phyloP scores from a whole-genome alignment of 179 eudicot species.

The Spergularia azorica region DNA sequence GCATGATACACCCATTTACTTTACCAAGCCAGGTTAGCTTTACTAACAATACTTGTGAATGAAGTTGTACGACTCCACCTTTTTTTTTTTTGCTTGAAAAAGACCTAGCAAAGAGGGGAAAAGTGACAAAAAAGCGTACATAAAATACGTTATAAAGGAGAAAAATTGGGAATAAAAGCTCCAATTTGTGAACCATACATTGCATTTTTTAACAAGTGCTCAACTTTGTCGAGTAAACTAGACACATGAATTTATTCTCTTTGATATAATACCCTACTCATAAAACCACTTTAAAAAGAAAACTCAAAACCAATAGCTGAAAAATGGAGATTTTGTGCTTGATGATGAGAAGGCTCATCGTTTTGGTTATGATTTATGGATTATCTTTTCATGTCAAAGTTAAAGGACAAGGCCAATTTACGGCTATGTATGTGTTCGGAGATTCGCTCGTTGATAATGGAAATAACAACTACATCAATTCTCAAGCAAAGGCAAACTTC shows the following conservation, averaged over 20 bases:
- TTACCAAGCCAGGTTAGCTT: too few species aligned
- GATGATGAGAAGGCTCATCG: slow-evolving; percentile 3
- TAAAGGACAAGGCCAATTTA: slow-evolving; percentile 41
- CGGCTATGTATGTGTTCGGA: slow-evolving; percentile 83
- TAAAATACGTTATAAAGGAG: slow-evolving; percentile 19
- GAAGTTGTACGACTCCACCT: too few species aligned
- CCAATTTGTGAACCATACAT: slow-evolving; percentile 5
- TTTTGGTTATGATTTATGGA: slow-evolving; percentile 21
- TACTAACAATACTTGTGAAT: too few species aligned
- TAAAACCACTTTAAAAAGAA: not conserved
- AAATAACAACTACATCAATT: slow-evolving; percentile 72
- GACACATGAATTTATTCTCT: not conserved
- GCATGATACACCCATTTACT: too few species aligned
- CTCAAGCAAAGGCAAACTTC: slow-evolving; percentile 76
- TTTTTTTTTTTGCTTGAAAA: slow-evolving; percentile 2
- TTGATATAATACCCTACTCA: not conserved
- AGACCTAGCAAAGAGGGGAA: not conserved
- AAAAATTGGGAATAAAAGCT: slow-evolving; percentile 19
- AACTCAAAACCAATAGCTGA: not conserved
- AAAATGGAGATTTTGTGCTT: slow-evolving; percentile 21
- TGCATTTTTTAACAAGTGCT: too few species aligned
- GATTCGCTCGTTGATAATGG: slow-evolving; percentile 89
- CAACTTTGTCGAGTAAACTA: too few species aligned
- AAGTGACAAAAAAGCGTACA: slow-evolving; percentile 11
- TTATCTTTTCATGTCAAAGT: slow-evolving; percentile 8